Evolutionary conservation across 176 grass and related monocot species (phyloP), one percentile per base, ranked within the genome.

Genomic region (Poa annua): DNA sequence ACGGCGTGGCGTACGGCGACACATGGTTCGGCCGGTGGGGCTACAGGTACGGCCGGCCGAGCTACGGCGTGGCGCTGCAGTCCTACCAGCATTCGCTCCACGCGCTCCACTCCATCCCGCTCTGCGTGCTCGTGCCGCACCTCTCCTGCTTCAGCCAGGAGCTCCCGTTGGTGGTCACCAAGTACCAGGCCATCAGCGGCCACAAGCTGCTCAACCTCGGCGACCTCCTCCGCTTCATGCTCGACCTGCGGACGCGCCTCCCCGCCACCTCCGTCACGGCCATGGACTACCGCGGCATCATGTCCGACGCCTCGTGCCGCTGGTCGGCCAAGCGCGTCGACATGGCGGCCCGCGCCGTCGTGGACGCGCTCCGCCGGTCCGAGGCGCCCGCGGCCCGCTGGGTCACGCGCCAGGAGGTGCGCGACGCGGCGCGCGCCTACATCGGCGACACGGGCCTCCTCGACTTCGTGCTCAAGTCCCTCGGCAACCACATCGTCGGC

Each of bases 11-110:
- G 29, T 95, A 91, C 53, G 88, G 96, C 39, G 88, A 90, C 74
- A 89, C 96, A 19, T 98, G 96, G 92, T 98, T 98, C 77, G 86
- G 88, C 9, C 89, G 84, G 25, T 95, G 92, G 96, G 96, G 96
- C 44, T 98, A 95, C 84, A 35, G 53, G 74, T 95, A 93, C 56
- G 90, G 87, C 33, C 83, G 70, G 10, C 89, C 88, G 4, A 93
- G 89, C 83, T 98, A 93, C 75, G 89, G 88, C 52, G 76, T 95
- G 13, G 60, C 89, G 26, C 77, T 88, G 51, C 72, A 77, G 76
- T 88, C 88, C 85, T 95, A 95, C 63, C 85, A 75, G 32, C 86
- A 95, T 78, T 98, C 96, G 44, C 80, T 95, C 41, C 88, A 86
- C 69, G 88, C 83, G 54, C 81, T 98, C 7, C 88, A 83, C 80